Base-by-base conservation (phyloP, 768 basidiomycete species). In the Cystofilobasidium ferigula region DNA sequence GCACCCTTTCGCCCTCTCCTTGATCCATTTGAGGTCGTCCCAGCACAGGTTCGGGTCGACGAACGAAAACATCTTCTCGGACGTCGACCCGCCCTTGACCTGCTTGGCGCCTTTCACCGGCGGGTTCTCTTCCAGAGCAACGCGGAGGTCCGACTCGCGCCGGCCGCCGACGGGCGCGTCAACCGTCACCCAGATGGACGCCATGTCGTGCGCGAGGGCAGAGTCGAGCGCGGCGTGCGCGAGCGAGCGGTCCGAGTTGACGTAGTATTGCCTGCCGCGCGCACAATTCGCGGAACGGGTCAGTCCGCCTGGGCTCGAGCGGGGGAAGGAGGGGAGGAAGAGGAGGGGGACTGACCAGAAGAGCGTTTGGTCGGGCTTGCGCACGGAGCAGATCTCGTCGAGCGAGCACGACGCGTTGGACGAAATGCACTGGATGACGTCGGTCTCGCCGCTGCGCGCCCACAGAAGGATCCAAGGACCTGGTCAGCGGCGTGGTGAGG, bases 1-100 rank as follows among this genome's bases (percentile, higher is more conserved):
- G 70, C 73, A 56, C 2, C 69, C 71, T 1, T 70, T 69, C 0
- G 73, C 74, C 26, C 70, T 51, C 51, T 68, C 67, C 54, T 72
- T 73, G 69, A 77, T 73, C 75, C 75, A 76, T 0, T 57, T 62
- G 59, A 77, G 71, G 54, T 77, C 76, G 28, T 73, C 71, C 76
- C 76, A 76, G 28, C 61, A 70, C 16, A 74, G 60, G 34, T 71
- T 64, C 2, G 73, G 63, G 59, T 73, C 72, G 47, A 73, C 71
- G 43, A 42, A 30, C 13, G 56, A 42, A 14, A 60, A 40, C 35
- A 61, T 51, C 42, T 61, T 28, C 56, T 61, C 65, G 8, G 59
- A 57, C 2, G 65, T 67, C 5, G 66, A 43, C 30, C 66, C 42
- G 56, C 70, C 45, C 24, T 61, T 60, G 40, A 26, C 36, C 36